A percentile compares a stretch with the other conserved stretches of the same genome.
Conservation (phyloP, 2,329 filamentous ascomycete genomes). For the Fusarium torulosum region DNA sequence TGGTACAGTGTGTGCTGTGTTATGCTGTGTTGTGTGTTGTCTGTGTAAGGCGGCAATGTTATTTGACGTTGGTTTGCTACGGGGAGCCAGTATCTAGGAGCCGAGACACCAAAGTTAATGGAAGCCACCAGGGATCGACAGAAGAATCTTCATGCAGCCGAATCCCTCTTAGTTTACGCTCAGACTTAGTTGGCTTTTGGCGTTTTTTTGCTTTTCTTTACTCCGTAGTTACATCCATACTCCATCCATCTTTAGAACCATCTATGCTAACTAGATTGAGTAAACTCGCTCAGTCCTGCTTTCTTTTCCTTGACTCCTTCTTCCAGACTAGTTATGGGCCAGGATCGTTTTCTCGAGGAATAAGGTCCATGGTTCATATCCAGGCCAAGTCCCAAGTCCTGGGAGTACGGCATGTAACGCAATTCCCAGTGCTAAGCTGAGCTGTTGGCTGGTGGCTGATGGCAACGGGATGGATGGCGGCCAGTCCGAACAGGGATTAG, state of each 20-base stretch:
- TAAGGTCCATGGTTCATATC: no score
- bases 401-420: no score
- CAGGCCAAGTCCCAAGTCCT: no score
- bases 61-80: constrained; percentile 13
- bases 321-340: neutral
- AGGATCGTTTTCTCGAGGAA: constrained; percentile 18
- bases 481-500: no score
- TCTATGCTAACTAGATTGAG: constrained; percentile 26
- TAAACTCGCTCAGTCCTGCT: constrained; percentile 1
- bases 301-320: neutral
- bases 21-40: no score
- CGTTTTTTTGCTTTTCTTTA: constrained; percentile 31
- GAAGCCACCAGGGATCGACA: neutral
- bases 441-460: no score
- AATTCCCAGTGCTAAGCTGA: no score
- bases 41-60: no score
- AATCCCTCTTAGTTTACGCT: constrained; percentile 3
- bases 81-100: constrained; percentile 21
- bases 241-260: no score
- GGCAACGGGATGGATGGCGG: no score
- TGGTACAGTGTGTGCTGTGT: no score
- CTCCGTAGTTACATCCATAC: no score
- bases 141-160: neutral
- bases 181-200: constrained; percentile 7
- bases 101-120: constrained; percentile 17